Base-by-base conservation (phyloP, 176 grass and related monocot species). In the Juncus effusus region DNA sequence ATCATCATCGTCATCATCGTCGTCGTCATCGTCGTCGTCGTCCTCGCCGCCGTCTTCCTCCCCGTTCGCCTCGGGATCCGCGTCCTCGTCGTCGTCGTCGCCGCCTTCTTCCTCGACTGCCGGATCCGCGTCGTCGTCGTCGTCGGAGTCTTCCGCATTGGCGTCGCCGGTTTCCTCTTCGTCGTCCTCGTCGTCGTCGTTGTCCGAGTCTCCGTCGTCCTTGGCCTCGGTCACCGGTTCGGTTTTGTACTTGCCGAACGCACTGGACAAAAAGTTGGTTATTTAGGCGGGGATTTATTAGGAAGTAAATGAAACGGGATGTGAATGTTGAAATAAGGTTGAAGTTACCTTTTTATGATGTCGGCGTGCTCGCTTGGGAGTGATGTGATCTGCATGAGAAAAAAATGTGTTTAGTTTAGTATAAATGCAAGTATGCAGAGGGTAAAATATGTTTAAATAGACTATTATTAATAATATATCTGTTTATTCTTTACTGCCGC, bases 151-250 rank as follows among this genome's bases (percentile, higher is more conserved):
- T 44, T 85, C 77, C 2, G 61, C 72, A 53, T 62, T 62, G 12
- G 58, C 64, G 11, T 66, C 64, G 1, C 74, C 57, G 3, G 67
- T 63, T 10, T 71, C 74, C 37, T 80, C 83, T 12, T 82, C 84
- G 2, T 78, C 67, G 11, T 60, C 63, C 35, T 86, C 65, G 36
- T 82, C 83, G 42, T 86, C 65, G 36, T 82, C 83, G 42, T 86
- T 65, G 72, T 82, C 74, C 7, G 83, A 86, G 4, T 86, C 84
- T 4, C 69, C 79, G 65, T 82, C 79, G 60, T 86, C 84, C 59
- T 49, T 82, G 54, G 77, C 78, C 69, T 86, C 63, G 54, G 41
- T n/a, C 0, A 54, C 16, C 1, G 40, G 57, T 82, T 74, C 74
- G 38, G 15, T 16, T 75, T 82, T 78, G 50, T 5, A 74, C 77